Base-by-base conservation (phyloP, 768 basidiomycete genomes). In the Tremella mesenterica region DNA sequence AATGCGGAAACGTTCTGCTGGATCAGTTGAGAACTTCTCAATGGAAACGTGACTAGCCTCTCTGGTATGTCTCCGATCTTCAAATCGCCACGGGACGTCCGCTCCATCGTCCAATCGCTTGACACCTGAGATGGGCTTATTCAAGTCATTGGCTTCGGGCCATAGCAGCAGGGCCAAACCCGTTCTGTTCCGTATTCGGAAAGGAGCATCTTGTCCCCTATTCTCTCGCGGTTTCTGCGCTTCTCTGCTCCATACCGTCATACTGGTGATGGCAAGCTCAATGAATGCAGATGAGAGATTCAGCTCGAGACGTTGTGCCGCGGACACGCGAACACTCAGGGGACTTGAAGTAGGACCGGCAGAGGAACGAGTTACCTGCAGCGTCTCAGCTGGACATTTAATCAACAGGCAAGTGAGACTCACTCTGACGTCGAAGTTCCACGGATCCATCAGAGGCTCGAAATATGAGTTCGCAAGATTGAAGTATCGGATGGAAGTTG, bases 401-500 rank as follows among this genome's bases (percentile, higher is more conserved):
- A 30, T 44, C 13, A 21, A n/a, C 4, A 6, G 1, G 44, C 20
- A 27, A n/a, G n/a, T n/a, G n/a, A n/a, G n/a, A 70, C 69, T 62
- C 64, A 90, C 88, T 54, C 79, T 79, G 44, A 85, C 69, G 9
- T 83, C 83, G 60, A 95, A 85, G 16, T 83, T 85, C 92, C 93
- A 99, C 2, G 95, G 95, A 68, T 99, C 95, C 57, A 93, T 88
- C 50, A 99, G 61, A 27, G 95, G 93, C 73, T 97, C 95, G 90
- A 95, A 99, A 65, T 97, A 90, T 44, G 95, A 97, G 68, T 95
- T 96, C 21, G 85, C 84, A 46, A 97, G 74, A 72, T 99, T 99
- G 88, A 90, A 99, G 66, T 95, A 99, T 54, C 83, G 89, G 70
- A 95, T 85, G 46, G 84, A 82, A 2, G 83, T 84, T 21, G 84